Evolutionary conservation across 2,329 filamentous ascomycete species (phyloP).

Genomic region (Parascedosporium putredinis): DNA sequence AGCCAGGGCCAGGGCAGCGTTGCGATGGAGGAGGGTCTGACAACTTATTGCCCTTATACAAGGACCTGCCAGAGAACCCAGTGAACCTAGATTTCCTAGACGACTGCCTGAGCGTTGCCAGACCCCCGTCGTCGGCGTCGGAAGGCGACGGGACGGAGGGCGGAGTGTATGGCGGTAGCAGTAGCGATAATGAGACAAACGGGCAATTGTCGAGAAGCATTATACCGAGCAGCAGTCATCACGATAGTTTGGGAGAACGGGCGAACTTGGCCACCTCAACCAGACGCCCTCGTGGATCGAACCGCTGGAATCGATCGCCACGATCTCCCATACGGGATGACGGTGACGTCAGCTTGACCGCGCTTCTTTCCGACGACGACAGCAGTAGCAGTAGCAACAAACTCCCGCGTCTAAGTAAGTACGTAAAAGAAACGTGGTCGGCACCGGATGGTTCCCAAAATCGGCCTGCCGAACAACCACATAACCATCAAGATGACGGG

Average conservation of each 20-base stretch:
- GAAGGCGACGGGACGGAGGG: neutral
- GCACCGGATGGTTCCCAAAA: neutral
- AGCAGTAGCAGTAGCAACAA: neutral
- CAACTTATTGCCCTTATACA: slow-evolving; percentile 3
- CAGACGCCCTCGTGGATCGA: neutral
- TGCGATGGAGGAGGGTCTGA: neutral
- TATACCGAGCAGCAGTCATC: neutral
- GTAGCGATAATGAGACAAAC: neutral
- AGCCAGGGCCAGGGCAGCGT: neutral
- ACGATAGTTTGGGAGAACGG: neutral
- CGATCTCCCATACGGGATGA: neutral
- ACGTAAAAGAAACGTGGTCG: neutral
- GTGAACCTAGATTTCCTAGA: slow-evolving; percentile 4
- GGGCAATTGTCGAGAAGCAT: neutral
- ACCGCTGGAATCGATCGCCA: neutral
- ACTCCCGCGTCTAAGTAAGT: neutral
- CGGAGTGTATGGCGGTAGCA: neutral
- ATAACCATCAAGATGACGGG: neutral
- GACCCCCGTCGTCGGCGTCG: neutral
- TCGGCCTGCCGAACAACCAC: neutral
- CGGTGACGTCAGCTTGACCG: slow-evolving; percentile 5
- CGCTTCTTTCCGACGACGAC: neutral
- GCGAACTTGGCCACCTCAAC: neutral
- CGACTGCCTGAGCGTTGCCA: neutral
- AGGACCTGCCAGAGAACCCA: neutral